Base-by-base conservation (phyloP, 169 alveolate genomes). In the Cryptosporidium sp. region DNA sequence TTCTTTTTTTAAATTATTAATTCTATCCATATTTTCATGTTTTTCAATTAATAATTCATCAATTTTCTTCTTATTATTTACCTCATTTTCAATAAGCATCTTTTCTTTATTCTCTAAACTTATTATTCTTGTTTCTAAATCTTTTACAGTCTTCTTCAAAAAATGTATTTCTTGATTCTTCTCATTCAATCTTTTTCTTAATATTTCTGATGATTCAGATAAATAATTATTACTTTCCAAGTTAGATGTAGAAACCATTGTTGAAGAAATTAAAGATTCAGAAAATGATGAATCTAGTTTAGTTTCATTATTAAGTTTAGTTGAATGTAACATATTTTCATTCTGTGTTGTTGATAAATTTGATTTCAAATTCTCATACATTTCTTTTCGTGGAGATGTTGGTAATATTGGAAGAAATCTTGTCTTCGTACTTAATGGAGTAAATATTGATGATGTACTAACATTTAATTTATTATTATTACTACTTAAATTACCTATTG, bases 161-260 rank as follows among this genome's bases (percentile, higher is more conserved):
- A 80, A 80, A 26, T 80, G 89, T 80, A 62, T 39, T 65, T 80
- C 89, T 26, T 80, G 80, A 62, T 29, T 80, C 51, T 80, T 80
- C 21, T 80, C 89, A 44, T 80, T 80, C 37, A 80, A 48, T 62
- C 89, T 60, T 60, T 26, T 80, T 37, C 75, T 80, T 18, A 80
- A 56, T 18, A 56, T 73, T 0, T 73, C 86, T 26, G 29, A 39
- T 0, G 69, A 52, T 10, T 73, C 86, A 4, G 39, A 48, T n/a
- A n/a, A n/a, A n/a, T 58, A n/a, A n/a, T 58, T 73, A 21, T 73
- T 51, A 18, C 23, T 52, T 9, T 56, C 31, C 37, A 12, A 7
- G 9, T 52, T 73, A 10, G 60, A 73, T 33, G 0, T 33, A 3
- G 60, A 37, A 35, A 0, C 12, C 21, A 9, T 26, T 52, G 21